Conservation (phyloP, 306 rosid genomes). For the Malus orientalis region DNA sequence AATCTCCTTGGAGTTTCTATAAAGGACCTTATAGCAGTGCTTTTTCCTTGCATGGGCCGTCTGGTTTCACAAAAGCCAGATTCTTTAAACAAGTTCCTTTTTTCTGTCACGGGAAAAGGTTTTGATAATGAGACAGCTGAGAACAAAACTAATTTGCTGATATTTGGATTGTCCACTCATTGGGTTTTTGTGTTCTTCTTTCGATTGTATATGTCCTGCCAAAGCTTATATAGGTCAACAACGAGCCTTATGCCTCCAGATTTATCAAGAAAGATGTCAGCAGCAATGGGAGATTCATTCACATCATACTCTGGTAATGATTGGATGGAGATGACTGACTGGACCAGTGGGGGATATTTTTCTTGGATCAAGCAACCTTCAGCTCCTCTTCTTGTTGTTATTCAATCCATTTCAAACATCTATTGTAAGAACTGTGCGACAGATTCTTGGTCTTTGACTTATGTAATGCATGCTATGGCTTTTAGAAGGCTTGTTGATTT, state of each 20-base stretch:
- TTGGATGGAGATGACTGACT: constrained; percentile 63
- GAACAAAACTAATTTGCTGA: constrained; percentile 33
- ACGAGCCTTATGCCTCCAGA: constrained; percentile 59
- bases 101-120: constrained; percentile 35
- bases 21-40: constrained; percentile 43
- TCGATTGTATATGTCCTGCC: constrained; percentile 63
- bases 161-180: constrained; percentile 46
- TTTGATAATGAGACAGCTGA: constrained; percentile 24
- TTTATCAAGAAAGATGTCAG: constrained; percentile 61
- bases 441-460: constrained; percentile 49
- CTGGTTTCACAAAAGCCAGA: constrained; percentile 53
- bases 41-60: constrained; percentile 57
- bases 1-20: constrained; percentile 50
- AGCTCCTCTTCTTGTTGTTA: constrained; percentile 56
- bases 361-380: constrained; percentile 71
- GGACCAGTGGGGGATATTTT: constrained; percentile 52
- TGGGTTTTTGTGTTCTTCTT: constrained; percentile 75
- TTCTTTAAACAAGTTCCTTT: constrained; percentile 47
- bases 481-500: constrained; percentile 81
- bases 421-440: constrained; percentile 29
- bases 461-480: constrained; percentile 64
- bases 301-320: constrained; percentile 56
- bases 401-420: constrained; percentile 47
- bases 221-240: constrained; percentile 61
- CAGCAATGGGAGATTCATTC: constrained; percentile 47